Percentiles rank a stretch among this genome's conserved stretches.
These are phyloP conservation scores for Colletotrichum kahawae DNA, from an alignment of 2,329 filamentous ascomycete species.

Conservation along the genomic window DNA sequence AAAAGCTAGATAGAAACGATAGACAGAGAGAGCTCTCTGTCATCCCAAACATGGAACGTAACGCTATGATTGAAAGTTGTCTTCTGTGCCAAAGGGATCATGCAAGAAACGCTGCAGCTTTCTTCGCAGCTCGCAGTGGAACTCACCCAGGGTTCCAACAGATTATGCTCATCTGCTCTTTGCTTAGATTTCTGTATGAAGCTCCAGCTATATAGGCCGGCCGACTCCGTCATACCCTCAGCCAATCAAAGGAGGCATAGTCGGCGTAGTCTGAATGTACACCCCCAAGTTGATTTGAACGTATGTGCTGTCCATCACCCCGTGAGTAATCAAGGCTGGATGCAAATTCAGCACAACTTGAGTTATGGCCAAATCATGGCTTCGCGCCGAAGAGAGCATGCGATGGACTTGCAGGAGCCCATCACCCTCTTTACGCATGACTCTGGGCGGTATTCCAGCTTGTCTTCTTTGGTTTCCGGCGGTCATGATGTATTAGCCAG, in stretches of 20 bases:
- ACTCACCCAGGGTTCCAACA: background rate
- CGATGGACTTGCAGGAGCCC: too few relatives aligned
- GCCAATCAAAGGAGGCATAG: background rate
- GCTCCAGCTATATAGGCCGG: background rate
- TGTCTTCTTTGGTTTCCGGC: background rate
- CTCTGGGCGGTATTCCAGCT: too few relatives aligned
- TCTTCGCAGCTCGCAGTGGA: background rate
- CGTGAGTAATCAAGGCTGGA: background rate
- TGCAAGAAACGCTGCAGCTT: background rate
- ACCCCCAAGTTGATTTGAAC: too few relatives aligned
- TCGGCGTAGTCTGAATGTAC: background rate
- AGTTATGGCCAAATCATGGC: background rate
- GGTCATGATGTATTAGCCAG: background rate
- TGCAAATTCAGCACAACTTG: background rate
- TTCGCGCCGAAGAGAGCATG: background rate
- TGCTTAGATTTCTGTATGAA: background rate
- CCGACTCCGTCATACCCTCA: background rate
- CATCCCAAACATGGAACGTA: background rate
- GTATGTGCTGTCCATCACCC: background rate
- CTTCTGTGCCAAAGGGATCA: background rate
- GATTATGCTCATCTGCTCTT: background rate
- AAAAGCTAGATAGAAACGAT: background rate
- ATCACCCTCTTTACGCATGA: too few relatives aligned
- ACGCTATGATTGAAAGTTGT: background rate
- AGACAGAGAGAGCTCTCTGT: background rate